phyloP scores from a whole-genome alignment of 23 red algal species.

The Chondrus crispus region DNA sequence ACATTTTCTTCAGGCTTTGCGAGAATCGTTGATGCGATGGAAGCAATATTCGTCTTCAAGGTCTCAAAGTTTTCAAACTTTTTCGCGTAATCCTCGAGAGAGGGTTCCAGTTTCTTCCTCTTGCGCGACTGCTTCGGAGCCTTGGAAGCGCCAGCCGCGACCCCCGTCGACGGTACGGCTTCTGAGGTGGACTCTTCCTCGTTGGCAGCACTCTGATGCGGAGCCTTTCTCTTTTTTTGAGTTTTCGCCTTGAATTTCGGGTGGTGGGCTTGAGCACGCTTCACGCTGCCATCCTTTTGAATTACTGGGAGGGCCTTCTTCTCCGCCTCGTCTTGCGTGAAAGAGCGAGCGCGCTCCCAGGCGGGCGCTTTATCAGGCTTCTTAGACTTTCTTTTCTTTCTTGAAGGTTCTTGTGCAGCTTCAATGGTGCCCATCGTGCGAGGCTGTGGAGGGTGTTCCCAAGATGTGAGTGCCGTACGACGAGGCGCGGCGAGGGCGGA shows the following conservation, averaged over 20 bases:
- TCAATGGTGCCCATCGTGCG: too few species aligned
- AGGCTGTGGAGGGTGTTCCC: too few species aligned
- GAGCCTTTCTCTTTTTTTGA: not conserved
- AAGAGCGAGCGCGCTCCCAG: slow-evolving; percentile 27
- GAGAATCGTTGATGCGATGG: slow-evolving; percentile 35
- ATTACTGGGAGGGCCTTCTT: slow-evolving; percentile 13
- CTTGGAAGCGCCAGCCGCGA: not conserved
- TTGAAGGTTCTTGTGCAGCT: too few species aligned
- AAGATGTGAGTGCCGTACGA: too few species aligned
- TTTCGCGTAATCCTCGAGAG: slow-evolving; percentile 12
- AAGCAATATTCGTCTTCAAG: slow-evolving; percentile 32
- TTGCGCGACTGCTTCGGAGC: not conserved
- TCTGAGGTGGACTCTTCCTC: not conserved
- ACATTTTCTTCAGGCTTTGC: slow-evolving; percentile 31
- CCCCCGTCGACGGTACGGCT: not conserved
- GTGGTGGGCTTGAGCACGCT: not conserved
- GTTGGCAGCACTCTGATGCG: not conserved
- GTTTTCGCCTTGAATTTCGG: slow-evolving; percentile 38
- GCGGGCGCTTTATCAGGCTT: too few species aligned
- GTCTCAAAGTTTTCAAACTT: slow-evolving; percentile 20
- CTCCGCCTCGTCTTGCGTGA: not conserved
- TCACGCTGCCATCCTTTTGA: slow-evolving; percentile 31
- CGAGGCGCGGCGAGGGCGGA: too few species aligned
- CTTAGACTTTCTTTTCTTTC: too few species aligned
- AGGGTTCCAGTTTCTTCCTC: not conserved